Evolutionary conservation across 441 rosid species (phyloP), one percentile per base, ranked within the genome.

Genomic region (Populus hybrid): DNA sequence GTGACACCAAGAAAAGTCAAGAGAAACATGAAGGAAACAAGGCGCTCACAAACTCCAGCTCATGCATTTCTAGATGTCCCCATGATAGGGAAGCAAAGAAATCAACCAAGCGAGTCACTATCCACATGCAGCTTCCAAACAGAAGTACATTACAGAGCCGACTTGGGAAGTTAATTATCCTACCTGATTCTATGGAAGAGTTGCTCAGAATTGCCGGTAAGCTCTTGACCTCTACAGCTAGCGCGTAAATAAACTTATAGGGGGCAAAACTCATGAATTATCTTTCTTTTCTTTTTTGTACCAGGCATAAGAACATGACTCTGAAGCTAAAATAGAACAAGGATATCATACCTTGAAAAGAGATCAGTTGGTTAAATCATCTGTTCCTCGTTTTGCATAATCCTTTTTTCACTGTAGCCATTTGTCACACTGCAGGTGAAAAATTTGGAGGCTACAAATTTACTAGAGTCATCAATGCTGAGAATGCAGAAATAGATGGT

Each of bases 401-500:
- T 74, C 82, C 74, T 74, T 75, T 80, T 80, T 81, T 87, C 82
- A 85, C 75, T 75, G 66, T 74, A 69, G 78, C 78, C 71, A 69
- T 81, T 88, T 86, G 72, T 79, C 74, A 71, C 81, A 80, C 87
- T 84, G 91, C 92, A 96, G 97, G 99, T 82, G 91, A 92, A 75
- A 96, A 89, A 90, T 91, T 86, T 78, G 93, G 92, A 83, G 89
- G 88, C 77, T 75, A 81, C 89, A 86, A 24, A 71, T 90, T 88
- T 81, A 86, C 85, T 59, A 85, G 83, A 84, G 86, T 94, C 74
- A 67, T 86, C 59, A 89, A 84, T 84, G 90, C 84, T 4, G 95
- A 92, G 76, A 92, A 89, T n/a, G 91, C 98, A 75, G 98, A 91
- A 83, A 89, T 96, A 83, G 96, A 93, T 80, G 95, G 93, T 82